Conservation (phyloP, 148 eudicot genomes). For the Euryodendron excelsum region DNA sequence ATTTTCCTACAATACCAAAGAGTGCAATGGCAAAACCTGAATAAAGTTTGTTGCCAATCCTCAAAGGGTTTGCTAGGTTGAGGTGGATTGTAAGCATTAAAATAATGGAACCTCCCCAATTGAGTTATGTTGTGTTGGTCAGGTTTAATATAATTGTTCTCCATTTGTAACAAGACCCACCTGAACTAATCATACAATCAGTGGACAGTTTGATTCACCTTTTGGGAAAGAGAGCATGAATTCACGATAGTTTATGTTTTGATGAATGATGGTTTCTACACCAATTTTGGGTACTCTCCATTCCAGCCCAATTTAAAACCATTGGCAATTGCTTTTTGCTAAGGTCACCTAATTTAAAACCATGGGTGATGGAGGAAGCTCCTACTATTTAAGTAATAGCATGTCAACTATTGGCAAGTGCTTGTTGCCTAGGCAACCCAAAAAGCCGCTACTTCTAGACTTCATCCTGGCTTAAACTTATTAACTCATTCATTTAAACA, state of each 20-base stretch:
- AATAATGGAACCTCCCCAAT: neutral
- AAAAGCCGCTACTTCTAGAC: no score
- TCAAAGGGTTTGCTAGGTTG: neutral
- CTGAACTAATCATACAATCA: neutral
- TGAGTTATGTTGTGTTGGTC: neutral
- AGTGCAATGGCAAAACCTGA: neutral
- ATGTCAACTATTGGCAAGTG: neutral
- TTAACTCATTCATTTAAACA: conserved; percentile 3
- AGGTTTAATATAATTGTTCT: neutral
- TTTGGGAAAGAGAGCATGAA: neutral
- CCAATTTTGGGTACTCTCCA: neutral
- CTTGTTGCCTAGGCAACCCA: neutral
- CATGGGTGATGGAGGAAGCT: no score
- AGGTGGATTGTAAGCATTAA: neutral
- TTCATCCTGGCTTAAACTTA: no score
- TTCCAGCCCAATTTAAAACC: neutral
- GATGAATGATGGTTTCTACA: no score
- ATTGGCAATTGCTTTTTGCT: no score
- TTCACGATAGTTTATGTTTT: neutral
- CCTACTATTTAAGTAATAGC: no score
- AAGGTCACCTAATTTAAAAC: no score
- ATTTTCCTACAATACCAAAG: neutral
- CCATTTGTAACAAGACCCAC: neutral
- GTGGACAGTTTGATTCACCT: neutral
- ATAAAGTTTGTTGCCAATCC: neutral